phyloP scores from a whole-genome alignment of 768 basidiomycete genomes.

The Serendipita sp. region DNA sequence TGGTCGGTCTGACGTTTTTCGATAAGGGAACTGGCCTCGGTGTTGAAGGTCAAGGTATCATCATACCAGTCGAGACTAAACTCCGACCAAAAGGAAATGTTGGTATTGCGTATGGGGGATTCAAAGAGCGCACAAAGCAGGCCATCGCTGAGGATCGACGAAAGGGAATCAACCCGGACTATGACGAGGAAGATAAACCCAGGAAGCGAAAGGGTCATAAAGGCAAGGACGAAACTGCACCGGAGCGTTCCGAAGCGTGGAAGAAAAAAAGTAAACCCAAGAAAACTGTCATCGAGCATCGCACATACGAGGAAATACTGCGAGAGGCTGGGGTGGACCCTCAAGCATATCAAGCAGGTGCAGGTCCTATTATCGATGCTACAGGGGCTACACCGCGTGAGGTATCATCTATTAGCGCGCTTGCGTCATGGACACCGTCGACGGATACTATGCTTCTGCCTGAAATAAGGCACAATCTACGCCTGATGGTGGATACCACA shows the following conservation, averaged over 20 bases:
- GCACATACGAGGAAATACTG: slow-evolving; percentile 92
- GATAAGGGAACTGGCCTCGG: slow-evolving; percentile 50
- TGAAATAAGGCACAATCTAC: slow-evolving; percentile 91
- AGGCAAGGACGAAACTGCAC: slow-evolving; percentile 32
- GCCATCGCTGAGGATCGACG: slow-evolving; percentile 64
- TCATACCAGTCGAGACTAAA: slow-evolving; percentile 76
- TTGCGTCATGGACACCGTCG: slow-evolving; percentile 71
- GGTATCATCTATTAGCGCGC: slow-evolving; percentile 63
- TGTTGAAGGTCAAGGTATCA: slow-evolving; percentile 57
- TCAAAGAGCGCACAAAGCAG: slow-evolving; percentile 77
- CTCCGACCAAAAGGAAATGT: slow-evolving; percentile 59
- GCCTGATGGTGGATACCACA: slow-evolving; percentile 68
- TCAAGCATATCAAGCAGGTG: slow-evolving; percentile 24
- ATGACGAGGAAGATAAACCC: slow-evolving; percentile 44
- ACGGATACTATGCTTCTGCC: slow-evolving; percentile 80
- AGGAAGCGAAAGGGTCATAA: slow-evolving; percentile 33
- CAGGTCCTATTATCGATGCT: slow-evolving; percentile 89
- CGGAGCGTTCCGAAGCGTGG: slow-evolving; percentile 59
- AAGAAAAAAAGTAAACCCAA: slow-evolving; percentile 57
- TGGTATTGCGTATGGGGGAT: slow-evolving; percentile 78
- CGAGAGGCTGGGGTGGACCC: slow-evolving; percentile 63
- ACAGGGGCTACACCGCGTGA: slow-evolving; percentile 88
- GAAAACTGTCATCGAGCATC: slow-evolving; percentile 78
- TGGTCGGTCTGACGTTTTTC: not conserved
- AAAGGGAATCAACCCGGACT: slow-evolving; percentile 40